Evolutionary conservation across 2,329 filamentous ascomycete genomes (phyloP), one percentile per base, ranked within the genome.

Genomic region (Trichoderma harzianum): DNA sequence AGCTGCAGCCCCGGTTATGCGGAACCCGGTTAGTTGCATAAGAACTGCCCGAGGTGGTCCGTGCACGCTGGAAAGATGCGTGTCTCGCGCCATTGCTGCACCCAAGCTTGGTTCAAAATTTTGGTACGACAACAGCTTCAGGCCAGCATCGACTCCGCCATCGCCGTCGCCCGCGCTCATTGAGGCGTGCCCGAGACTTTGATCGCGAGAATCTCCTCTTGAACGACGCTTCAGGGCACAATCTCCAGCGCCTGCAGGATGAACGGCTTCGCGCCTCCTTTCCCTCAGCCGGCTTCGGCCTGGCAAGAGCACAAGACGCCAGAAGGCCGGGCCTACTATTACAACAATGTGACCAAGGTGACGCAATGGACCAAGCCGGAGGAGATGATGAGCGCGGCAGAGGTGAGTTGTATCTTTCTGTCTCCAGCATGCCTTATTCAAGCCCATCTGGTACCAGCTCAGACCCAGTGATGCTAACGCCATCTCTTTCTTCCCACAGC

Each of bases 311-410:
- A 93, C 76, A 91, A 90, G 76, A 93, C 92, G 76, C 84, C 90
- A 3, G 94, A 97, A 78, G 95, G 95, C 75, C 90, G 93, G 76
- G 86, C 90, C 61, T 99, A 99, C 82, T 99, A 97, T 81, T 97
- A 95, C 86, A 97, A 99, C 80, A 84, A 90, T 14, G 83, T 89
- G 73, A 97, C 94, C 18, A 97, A 97, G 80, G 89, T 88, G 74
- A 98, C 96, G 36, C 92, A 95, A 88, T 99, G 96, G 96, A 91
- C 90, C 53, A 98, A 98, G 84, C 97, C 96, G 5, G 89, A 92
- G 78, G 96, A 97, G 60, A 85, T 97, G 82, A 95, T 97, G 92
- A 91, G 89, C 26, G 88, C 90, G 7, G 89, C 91, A 66, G 94
- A 97, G 89, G 94, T 95, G 83, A 74, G 82, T 51, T 21, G 16